These are phyloP conservation scores for Xylaria curta DNA, from an alignment of 495 filamentous ascomycete genomes.

Conservation along the genomic window DNA sequence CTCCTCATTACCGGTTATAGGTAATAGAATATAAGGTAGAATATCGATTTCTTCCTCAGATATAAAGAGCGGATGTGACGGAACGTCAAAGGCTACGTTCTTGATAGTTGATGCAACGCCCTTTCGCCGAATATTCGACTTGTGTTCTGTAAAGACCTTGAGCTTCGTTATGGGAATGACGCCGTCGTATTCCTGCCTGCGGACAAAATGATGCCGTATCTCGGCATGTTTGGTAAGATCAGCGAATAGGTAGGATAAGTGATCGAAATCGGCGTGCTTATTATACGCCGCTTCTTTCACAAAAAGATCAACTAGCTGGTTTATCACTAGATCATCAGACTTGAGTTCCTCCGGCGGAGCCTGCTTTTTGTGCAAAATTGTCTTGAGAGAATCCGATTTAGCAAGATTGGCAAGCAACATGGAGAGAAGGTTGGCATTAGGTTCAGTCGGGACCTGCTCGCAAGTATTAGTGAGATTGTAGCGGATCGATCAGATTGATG, in stretches of 20 bases:
- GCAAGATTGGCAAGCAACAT: conserved; percentile 94
- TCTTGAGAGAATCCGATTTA: conserved; percentile 75
- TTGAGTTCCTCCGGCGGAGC: conserved; percentile 62
- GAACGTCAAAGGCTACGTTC: conserved; percentile 76
- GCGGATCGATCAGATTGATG: not conserved
- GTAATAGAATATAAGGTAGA: conserved; percentile 83
- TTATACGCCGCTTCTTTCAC: conserved; percentile 87
- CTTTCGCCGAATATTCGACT: conserved; percentile 76
- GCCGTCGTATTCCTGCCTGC: conserved; percentile 73
- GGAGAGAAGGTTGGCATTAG: conserved; percentile 81
- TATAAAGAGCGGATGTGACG: conserved; percentile 72
- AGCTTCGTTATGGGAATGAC: conserved; percentile 88
- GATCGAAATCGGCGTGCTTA: conserved; percentile 86
- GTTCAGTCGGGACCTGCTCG: conserved; percentile 56
- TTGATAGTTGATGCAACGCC: conserved; percentile 94
- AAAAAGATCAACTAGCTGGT: conserved; percentile 94
- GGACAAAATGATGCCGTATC: conserved; percentile 78
- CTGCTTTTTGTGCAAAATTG: conserved; percentile 69
- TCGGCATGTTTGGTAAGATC: conserved; percentile 82
- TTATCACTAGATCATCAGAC: conserved; percentile 76
- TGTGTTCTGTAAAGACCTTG: conserved; percentile 89
- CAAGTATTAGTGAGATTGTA: conserved; percentile 24
- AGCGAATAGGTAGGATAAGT: conserved; percentile 91
- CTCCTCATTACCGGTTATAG: conserved; percentile 64
- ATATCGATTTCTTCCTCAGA: conserved; percentile 74